Conservation (phyloP, 345 rosid species). For the Moricandia moricandioides region DNA sequence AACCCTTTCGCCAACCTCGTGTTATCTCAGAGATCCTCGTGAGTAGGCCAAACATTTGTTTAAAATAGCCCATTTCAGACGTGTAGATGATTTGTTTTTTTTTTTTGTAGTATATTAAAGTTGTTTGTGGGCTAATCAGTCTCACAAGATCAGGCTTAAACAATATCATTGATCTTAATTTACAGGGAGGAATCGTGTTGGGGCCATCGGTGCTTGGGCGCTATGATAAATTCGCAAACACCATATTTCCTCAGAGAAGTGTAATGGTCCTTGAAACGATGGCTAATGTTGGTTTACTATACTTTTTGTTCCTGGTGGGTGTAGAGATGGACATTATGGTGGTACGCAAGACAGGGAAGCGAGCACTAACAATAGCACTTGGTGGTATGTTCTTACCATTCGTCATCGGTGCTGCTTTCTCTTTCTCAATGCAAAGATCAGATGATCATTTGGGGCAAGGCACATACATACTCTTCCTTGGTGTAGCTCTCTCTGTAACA, state of each 20-base stretch:
- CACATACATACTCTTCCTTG: constrained; percentile 70
- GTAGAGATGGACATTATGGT: constrained; percentile 93
- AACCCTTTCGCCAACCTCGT: constrained; percentile 91
- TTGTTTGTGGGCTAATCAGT: not conserved
- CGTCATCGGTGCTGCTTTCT: constrained; percentile 49
- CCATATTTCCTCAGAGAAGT: constrained; percentile 71
- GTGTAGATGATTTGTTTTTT: not conserved
- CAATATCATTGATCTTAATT: not conserved
- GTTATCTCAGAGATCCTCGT: constrained; percentile 86
- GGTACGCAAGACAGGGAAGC: constrained; percentile 62
- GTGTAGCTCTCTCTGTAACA: constrained; percentile 89
- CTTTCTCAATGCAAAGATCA: constrained; percentile 41
- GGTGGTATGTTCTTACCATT: constrained; percentile 89
- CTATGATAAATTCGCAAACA: constrained; percentile 34
- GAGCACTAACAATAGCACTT: constrained; percentile 58
- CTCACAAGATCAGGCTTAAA: not conserved
- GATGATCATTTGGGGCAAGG: constrained; percentile 34
- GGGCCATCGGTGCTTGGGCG: constrained; percentile 87
- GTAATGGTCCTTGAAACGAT: constrained; percentile 98
- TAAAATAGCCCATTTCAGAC: not conserved
- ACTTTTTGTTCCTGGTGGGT: constrained; percentile 86
- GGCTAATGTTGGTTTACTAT: constrained; percentile 89
- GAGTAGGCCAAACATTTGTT: constrained; percentile 14
- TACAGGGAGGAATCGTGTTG: constrained; percentile 74
- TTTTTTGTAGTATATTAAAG: no score